phyloP scores from a whole-genome alignment of 1,139 yeast species.

The Candida sojae region DNA sequence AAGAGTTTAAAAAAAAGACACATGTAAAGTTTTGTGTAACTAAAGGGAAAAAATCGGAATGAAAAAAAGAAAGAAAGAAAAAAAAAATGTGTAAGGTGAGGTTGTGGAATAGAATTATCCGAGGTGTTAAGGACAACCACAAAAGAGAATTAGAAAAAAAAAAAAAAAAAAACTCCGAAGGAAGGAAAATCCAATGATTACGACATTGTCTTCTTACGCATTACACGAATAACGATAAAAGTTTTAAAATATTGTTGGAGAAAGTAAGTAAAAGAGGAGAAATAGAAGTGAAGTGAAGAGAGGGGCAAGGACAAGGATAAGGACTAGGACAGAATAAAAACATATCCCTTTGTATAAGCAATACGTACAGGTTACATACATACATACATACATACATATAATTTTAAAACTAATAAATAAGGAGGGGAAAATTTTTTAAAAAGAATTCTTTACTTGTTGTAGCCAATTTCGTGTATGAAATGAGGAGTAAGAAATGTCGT shows the following conservation, averaged over 20 bases:
- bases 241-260: no score
- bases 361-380: no score
- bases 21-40: background rate
- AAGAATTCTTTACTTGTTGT: no score
- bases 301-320: background rate
- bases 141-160: background rate
- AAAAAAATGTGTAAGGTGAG: background rate
- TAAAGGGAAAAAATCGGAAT: slow-evolving; percentile 1
- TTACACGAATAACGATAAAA: no score
- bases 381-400: no score
- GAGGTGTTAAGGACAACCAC: background rate
- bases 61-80: background rate
- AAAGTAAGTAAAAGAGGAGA: background rate
- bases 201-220: no score
- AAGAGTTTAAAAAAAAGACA: no score
- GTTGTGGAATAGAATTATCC: background rate
- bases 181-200: no score
- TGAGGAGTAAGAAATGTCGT: no score
- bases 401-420: no score
- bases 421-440: background rate
- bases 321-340: background rate
- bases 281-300: background rate
- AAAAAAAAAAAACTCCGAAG: background rate
- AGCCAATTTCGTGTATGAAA: background rate
- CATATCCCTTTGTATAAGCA: no score